Evolutionary conservation across 495 filamentous ascomycete species (phyloP), one percentile per base, ranked within the genome.

Genomic region (Penicillium salamii): DNA sequence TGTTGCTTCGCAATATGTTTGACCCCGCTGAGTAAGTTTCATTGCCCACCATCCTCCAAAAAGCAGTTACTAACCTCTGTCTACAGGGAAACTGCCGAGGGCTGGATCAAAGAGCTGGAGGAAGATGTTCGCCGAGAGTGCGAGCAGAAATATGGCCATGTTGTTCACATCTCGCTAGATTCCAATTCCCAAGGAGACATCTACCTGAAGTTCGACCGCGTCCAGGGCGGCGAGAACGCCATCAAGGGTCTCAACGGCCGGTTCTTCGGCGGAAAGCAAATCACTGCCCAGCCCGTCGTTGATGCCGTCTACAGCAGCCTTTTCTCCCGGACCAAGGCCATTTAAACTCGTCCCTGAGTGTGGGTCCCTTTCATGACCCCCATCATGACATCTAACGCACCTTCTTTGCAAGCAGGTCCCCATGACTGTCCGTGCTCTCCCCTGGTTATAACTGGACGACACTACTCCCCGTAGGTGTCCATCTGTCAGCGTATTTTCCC

Each of bases 221-320:
- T 97, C 48, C 81, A 89, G 58, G 93, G 91, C 46, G 95, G 92
- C 60, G 88, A 96, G 66, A 97, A 97, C 57, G 93, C 95, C 49
- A 91, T 96, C 76, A 93, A 95, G 66, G 95, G 95, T 52, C 78
- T 99, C 45, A 99, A 97, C 67, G 95, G 95, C 37, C 85, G 95
- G 55, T 95, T 90, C 74, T 99, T 97, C 64, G 91, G 88, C 49
- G 90, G 89, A 47, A 79, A 79, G 49, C 87, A 88, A 72, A 95
- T 97, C 69, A 89, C 82, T 61, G 95, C 92, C 57, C 87, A 90
- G 57, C 93, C 90, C 63, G 90, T 99, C 74, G 91, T 96, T 63
- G 93, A 97, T 67, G 90, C 90, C 54, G 90, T 99, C 68, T 99
- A 99, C 83, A 91, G 89, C 81, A 92, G 88, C 78, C 78, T 96